Conservation (phyloP, 495 filamentous ascomycete genomes). For the Aspergillus carlsbadensis region DNA sequence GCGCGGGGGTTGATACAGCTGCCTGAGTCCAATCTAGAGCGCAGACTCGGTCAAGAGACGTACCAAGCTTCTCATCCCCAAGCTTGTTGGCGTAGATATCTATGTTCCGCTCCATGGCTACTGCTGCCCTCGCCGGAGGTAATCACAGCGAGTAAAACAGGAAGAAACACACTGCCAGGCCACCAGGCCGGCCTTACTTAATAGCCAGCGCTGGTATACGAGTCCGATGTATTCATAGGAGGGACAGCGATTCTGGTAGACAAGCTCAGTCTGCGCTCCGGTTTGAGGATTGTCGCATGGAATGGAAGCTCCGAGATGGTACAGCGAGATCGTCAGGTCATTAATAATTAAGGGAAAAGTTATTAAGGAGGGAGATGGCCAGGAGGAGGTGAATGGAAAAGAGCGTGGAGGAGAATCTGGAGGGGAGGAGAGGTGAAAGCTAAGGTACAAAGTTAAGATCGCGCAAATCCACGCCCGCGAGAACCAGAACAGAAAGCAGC, state of each 20-base stretch:
- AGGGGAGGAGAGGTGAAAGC: slow-evolving; percentile 44
- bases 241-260: slow-evolving; percentile 47
- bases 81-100: slow-evolving; percentile 61
- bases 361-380: too few relatives aligned
- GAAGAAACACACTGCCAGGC: slow-evolving; percentile 39
- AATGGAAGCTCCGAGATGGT: slow-evolving; percentile 20
- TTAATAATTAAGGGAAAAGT: slow-evolving; percentile 16
- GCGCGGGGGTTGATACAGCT: not conserved
- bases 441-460: slow-evolving; percentile 48
- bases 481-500: slow-evolving; percentile 33
- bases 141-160: slow-evolving; percentile 20
- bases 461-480: slow-evolving; percentile 35
- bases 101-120: slow-evolving; percentile 52
- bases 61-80: slow-evolving; percentile 59
- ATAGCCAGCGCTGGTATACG: slow-evolving; percentile 32
- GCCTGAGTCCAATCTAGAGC: not conserved
- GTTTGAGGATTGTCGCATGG: slow-evolving; percentile 50
- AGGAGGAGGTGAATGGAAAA: slow-evolving; percentile 62
- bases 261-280: slow-evolving; percentile 42
- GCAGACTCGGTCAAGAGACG: slow-evolving; percentile 14
- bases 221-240: slow-evolving; percentile 42
- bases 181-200: slow-evolving; percentile 38
- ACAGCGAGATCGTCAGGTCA: slow-evolving; percentile 36
- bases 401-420: slow-evolving; percentile 46
- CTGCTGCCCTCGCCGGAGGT: slow-evolving; percentile 26